Percentiles rank a stretch among this genome's conserved stretches.
Conservation (phyloP, 441 rosid species). For the Pelargonium australe region DNA sequence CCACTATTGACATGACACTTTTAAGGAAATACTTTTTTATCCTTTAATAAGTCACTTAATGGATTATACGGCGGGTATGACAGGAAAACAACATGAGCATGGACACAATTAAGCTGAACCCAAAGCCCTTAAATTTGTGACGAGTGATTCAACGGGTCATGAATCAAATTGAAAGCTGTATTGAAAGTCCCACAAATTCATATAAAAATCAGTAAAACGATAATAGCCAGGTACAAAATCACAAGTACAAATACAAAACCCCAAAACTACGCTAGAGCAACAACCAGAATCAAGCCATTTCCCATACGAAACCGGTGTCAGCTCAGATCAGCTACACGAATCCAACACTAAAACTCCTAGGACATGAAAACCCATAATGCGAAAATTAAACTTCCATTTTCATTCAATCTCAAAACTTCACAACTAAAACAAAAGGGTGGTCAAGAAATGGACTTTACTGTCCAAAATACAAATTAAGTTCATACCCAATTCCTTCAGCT, state of each 20-base stretch:
- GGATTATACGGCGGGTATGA: no score
- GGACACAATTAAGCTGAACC: no score
- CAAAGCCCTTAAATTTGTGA: no score
- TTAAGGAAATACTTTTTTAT: no score
- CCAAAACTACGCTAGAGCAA: background rate
- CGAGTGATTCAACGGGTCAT: no score
- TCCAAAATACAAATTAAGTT: background rate
- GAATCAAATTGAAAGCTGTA: no score
- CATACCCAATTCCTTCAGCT: slow-evolving; percentile 9
- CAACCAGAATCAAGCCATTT: background rate
- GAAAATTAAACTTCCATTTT: background rate
- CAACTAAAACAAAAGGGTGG: background rate
- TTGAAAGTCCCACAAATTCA: background rate
- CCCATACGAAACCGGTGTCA: background rate
- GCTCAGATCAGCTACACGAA: no score
- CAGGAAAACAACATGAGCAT: no score
- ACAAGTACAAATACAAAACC: background rate
- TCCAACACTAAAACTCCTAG: no score
- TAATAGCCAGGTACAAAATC: no score
- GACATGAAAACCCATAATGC: background rate
- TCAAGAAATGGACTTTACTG: background rate
- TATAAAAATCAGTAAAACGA: background rate
- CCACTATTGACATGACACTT: no score
- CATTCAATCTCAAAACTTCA: background rate
- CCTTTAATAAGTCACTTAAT: no score